Evolutionary conservation across 305 asterid genomes (phyloP).

Genomic region (Lippia alba): DNA sequence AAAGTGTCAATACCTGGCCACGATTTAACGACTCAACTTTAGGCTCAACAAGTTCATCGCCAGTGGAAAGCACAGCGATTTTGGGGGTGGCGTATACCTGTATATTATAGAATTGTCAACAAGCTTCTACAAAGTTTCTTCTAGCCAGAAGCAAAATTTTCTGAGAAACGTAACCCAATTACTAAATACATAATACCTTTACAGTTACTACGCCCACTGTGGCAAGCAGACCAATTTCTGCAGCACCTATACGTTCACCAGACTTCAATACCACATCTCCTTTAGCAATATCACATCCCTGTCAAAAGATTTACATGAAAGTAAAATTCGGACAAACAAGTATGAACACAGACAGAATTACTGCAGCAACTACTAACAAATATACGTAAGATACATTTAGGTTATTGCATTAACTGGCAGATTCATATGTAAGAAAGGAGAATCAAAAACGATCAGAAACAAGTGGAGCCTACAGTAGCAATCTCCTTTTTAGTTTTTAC

Average conservation of each 20-base stretch:
- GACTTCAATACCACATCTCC: constrained; percentile 78
- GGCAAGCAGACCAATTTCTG: constrained; percentile 91
- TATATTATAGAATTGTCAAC: constrained; percentile 31
- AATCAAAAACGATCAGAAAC: constrained; percentile 13
- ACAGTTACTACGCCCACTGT: constrained; percentile 72
- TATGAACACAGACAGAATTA: constrained; percentile 29
- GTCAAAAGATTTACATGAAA: constrained; percentile 31
- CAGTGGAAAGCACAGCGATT: constrained; percentile 88
- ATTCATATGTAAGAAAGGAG: constrained; percentile 28
- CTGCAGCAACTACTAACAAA: constrained; percentile 25
- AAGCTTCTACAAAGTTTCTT: constrained; percentile 28
- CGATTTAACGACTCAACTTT: constrained; percentile 53
- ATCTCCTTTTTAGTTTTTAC: not conserved
- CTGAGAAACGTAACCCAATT: constrained; percentile 31
- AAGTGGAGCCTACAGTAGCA: constrained; percentile 20
- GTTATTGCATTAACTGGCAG: constrained; percentile 21
- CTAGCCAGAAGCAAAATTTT: constrained; percentile 28
- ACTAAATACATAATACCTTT: constrained; percentile 57
- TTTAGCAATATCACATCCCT: constrained; percentile 87
- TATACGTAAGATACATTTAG: constrained; percentile 12
- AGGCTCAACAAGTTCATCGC: constrained; percentile 96
- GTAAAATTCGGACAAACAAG: constrained; percentile 16
- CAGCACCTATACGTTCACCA: constrained; percentile 83
- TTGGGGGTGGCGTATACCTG: constrained; percentile 80
- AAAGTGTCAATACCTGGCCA: constrained; percentile 71